Base-by-base conservation (phyloP, 768 basidiomycete genomes). In the Lactarius evosmus region DNA sequence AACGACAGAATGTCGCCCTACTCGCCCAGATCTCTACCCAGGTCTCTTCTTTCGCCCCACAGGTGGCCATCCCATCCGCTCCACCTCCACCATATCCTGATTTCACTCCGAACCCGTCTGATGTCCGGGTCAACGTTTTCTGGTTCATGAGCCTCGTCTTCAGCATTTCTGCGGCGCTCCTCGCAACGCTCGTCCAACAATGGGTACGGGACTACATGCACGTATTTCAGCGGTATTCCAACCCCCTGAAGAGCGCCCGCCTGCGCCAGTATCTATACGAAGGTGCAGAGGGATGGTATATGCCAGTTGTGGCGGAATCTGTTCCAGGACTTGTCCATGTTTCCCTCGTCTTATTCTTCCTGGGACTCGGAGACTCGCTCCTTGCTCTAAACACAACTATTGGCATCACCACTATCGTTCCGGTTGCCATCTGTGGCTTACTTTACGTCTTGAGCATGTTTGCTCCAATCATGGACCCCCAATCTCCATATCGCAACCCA, bases 261-360 rank as follows among this genome's bases (percentile, higher is more conserved):
- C 73, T 80, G 3, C 75, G 76, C 22, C 75, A 79, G 8, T 81
- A 44, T 25, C 56, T 57, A 4, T 53, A 76, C 60, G 72, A 75
- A 49, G 78, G 78, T 25, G 65, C 80, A 29, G 72, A 74, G 25
- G 70, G 65, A 49, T 83, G 79, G 69, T 69, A 72, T 12, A 76
- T 83, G 72, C 69, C 75, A 7, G 69, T 74, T 3, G 69, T 83
- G 11, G 77, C 82, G 2, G 75, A 78, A 44, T 65, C 73, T 14
- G 78, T 83, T 30, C 82, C 82, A 1, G 72, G 78, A n/a, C 75
- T 83, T 14, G 75, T 84, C 29, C 82, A 83, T 63, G 70, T 79
- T 8, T 79, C 81, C 2, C 73, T 82, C 17, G 74, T 81, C 74
- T 84, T 40, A 40, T 40, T 40, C 6, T 40, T 40, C 38, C 2